A percentile compares a stretch with the other conserved stretches of the same genome.
Evolutionary conservation across 495 filamentous ascomycete species (phyloP).

Genomic region (Xylaria telfairii): DNA sequence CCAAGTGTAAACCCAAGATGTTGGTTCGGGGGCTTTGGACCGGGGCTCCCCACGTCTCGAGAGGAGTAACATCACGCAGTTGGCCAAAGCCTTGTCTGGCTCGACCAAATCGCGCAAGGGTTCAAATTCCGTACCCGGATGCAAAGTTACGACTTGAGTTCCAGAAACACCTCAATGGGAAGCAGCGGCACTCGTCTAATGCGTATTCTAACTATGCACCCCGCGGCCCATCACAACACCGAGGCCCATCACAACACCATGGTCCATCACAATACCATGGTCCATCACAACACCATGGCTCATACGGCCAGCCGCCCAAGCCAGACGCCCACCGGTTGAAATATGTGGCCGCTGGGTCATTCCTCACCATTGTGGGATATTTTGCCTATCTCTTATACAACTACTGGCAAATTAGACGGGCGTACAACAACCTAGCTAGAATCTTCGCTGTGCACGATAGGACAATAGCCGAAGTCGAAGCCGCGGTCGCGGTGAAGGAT

Average conservation of each 20-base stretch:
- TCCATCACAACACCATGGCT: neutral
- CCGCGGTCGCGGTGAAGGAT: neutral
- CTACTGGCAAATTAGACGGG: too few species aligned
- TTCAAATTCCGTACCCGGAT: neutral
- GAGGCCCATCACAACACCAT: neutral
- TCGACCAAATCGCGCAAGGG: neutral
- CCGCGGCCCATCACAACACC: neutral
- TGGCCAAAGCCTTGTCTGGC: neutral
- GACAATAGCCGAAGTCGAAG: neutral
- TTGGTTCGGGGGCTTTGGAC: conserved; percentile 10
- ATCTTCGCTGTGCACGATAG: neutral
- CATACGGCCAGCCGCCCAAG: conserved; percentile 17
- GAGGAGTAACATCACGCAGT: neutral
- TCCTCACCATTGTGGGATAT: neutral
- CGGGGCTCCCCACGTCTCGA: neutral
- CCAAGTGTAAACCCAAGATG: neutral
- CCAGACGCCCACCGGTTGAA: conserved; percentile 13
- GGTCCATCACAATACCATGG: neutral
- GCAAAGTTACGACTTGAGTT: neutral
- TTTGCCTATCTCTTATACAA: neutral
- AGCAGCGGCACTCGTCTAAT: neutral
- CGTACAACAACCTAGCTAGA: too few species aligned
- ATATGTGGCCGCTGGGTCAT: conserved; percentile 17
- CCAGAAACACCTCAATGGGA: neutral
- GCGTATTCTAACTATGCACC: conserved; percentile 22